Evolutionary conservation across 305 asterid species (phyloP).

Genomic region (Solanum aculeatissimum): DNA sequence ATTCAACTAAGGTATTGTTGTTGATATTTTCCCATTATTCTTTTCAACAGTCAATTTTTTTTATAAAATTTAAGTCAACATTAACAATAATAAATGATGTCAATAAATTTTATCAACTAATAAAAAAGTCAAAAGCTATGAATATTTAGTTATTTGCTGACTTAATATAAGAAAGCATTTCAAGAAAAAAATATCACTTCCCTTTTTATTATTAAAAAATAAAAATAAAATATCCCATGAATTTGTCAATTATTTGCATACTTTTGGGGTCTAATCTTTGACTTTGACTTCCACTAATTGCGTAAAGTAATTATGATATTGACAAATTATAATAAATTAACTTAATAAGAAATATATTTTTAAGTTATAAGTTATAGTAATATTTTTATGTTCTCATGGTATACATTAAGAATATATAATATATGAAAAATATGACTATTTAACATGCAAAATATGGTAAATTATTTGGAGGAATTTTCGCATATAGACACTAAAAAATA

Average conservation of each 20-base stretch:
- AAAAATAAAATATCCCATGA: background rate
- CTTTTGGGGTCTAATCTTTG: background rate
- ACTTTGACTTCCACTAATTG: background rate
- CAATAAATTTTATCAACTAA: background rate
- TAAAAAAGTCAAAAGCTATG: background rate
- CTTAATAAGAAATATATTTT: background rate
- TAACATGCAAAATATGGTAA: background rate
- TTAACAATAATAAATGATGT: background rate
- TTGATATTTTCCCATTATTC: background rate
- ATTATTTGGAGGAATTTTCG: background rate
- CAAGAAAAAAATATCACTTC: background rate
- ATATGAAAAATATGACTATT: background rate
- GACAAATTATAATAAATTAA: background rate
- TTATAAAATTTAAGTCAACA: background rate
- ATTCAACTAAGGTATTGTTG: background rate
- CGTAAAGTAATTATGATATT: background rate
- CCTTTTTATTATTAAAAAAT: background rate
- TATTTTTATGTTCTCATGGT: background rate
- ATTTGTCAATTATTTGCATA: background rate
- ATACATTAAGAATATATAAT: background rate
- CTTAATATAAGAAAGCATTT: background rate
- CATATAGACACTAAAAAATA: no score
- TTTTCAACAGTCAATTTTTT: background rate
- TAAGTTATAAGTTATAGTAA: background rate
- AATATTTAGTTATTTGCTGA: background rate